These are phyloP conservation scores for Mychonastes homosphaera DNA, from an alignment of 139 green algal species.

Conservation along the genomic window DNA sequence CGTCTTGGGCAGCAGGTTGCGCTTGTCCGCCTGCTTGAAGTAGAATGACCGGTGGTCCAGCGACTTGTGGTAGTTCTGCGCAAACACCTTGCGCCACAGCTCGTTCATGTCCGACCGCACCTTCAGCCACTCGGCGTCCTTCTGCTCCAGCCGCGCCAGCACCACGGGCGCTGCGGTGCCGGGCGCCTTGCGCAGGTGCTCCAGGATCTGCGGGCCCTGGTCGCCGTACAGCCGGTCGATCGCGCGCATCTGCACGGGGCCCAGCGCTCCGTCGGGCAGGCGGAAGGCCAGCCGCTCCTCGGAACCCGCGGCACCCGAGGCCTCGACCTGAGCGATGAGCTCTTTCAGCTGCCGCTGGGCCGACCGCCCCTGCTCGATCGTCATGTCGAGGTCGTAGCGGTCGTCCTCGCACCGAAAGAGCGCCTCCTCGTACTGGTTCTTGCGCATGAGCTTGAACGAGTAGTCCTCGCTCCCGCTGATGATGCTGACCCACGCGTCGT, in stretches of 20 bases:
- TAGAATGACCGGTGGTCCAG: slow-evolving; percentile 98
- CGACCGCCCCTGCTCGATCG: too few relatives aligned
- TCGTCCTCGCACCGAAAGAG: slow-evolving; percentile 91
- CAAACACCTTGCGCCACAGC: slow-evolving; percentile 82
- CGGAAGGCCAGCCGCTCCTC: slow-evolving; percentile 50
- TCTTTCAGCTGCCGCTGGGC: too few relatives aligned
- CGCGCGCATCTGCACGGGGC: slow-evolving; percentile 58
- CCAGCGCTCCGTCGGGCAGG: slow-evolving; percentile 38
- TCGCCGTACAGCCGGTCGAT: slow-evolving; percentile 83
- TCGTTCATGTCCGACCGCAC: slow-evolving; percentile 61
- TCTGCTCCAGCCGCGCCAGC: slow-evolving; percentile 78
- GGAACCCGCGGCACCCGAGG: too few relatives aligned
- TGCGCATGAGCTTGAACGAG: slow-evolving; percentile 83
- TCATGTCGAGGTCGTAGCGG: slow-evolving; percentile 93
- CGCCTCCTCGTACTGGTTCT: slow-evolving; percentile 96
- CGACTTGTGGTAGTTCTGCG: slow-evolving; percentile 95
- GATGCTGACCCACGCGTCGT: slow-evolving; percentile 87
- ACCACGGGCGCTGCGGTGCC: slow-evolving; percentile 76
- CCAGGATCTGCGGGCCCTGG: slow-evolving; percentile 40
- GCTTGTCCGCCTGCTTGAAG: slow-evolving; percentile 99
- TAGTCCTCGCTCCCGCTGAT: slow-evolving; percentile 74
- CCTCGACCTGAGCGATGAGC: too few relatives aligned
- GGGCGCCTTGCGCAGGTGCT: slow-evolving; percentile 80
- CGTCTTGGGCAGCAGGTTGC: slow-evolving; percentile 73
- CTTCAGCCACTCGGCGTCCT: slow-evolving; percentile 80